Evolutionary conservation across 176 grass and related monocot genomes (phyloP).

Genomic region (Cenchrus fungigraminus): DNA sequence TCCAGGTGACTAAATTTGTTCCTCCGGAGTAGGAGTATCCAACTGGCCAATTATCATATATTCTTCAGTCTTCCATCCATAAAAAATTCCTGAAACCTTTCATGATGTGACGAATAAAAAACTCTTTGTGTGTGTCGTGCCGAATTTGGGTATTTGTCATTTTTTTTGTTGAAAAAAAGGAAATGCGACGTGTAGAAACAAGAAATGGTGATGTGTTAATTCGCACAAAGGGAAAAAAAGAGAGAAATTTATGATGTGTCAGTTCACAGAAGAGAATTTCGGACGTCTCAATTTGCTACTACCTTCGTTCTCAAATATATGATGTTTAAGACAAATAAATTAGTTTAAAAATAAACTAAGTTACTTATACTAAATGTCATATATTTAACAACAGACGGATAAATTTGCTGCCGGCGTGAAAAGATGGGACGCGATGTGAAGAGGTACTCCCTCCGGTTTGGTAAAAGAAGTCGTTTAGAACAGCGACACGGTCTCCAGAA

Average conservation of each 20-base stretch:
- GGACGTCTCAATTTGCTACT: no score
- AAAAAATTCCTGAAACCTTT: background rate
- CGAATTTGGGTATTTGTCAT: background rate
- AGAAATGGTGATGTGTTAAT: background rate
- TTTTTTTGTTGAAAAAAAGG: background rate
- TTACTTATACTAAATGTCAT: no score
- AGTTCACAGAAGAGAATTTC: background rate
- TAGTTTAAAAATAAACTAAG: no score
- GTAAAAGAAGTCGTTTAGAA: no score
- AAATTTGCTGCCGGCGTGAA: background rate
- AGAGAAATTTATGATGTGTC: background rate
- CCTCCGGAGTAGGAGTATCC: background rate
- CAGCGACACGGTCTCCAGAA: no score
- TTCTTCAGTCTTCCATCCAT: background rate
- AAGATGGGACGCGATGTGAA: background rate
- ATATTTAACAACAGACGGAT: no score
- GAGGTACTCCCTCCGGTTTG: no score
- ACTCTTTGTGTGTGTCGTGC: no score
- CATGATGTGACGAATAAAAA: no score
- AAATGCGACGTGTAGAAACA: background rate
- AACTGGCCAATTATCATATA: background rate
- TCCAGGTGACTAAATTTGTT: background rate
- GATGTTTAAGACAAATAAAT: no score
- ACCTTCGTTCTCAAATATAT: no score
- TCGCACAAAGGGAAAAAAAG: background rate